Evolutionary conservation across 129 eudicot species (phyloP), one percentile per base, ranked within the genome.

Genomic region (Heracleum sosnowskyi): DNA sequence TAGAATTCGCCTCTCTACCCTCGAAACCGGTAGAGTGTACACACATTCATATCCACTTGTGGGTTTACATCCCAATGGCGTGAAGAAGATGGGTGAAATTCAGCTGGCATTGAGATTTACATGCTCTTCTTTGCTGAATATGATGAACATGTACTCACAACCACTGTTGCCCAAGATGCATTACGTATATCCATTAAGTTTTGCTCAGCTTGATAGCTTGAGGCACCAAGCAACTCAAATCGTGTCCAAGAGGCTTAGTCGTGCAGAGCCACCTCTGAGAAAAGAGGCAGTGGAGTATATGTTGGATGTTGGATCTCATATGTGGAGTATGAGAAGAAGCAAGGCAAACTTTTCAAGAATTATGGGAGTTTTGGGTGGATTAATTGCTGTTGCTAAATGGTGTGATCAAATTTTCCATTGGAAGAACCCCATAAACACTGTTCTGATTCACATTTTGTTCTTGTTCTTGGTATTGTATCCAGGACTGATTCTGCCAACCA

Each of bases 271-370:
- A 0, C 97, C 93, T 9, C 71, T 91, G 39, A 82, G 90, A 72
- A 89, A 83, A 82, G 97, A 91, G 77, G 90, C 89, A 5, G 97
- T 91, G 31, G 97, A 91, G 51, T 91, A 89, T 80, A 91, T 91
- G 97, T 73, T 91, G 69, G 97, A 91, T n/a, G 92, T 91, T 0
- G 93, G 85, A 41, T 91, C 97, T 6, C 97, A 91, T 74, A 89
- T 91, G 93, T 91, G 97, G 97, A 91, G 93, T 83, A 89, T 89
- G 93, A 87, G 97, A 82, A 79, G 90, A 82, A 91, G 97, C 76
- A 91, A 91, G 79, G 97, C 97, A 4, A 91, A 91, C 28, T 91
- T 91, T 77, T 89, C 89, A 71, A 62, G 93, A 36, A 81, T 89
- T 8, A 84, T 89, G 37, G 80, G 88, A 0, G 81, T 91, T 17